These are phyloP conservation scores for Setaria viridis DNA, from an alignment of 202 grass and related monocot species.

Conservation along the genomic window DNA sequence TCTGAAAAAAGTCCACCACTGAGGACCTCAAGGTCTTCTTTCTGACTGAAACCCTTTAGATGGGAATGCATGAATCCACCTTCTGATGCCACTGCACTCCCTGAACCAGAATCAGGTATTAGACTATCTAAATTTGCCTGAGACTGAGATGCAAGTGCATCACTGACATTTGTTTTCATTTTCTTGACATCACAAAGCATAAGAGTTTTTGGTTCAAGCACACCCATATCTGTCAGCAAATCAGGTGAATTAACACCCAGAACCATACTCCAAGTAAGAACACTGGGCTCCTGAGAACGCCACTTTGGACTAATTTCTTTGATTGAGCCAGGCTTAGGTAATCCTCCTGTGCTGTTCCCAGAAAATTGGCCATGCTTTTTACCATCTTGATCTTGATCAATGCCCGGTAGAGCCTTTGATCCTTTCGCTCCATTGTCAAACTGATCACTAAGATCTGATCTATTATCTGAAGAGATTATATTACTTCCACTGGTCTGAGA, in stretches of 20 bases:
- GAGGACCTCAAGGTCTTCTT: constrained; percentile 51
- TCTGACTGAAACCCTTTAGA: constrained; percentile 31
- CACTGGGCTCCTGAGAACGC: constrained; percentile 15
- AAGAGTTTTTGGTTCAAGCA: constrained; percentile 36
- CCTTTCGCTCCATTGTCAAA: constrained; percentile 29
- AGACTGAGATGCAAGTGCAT: constrained; percentile 31
- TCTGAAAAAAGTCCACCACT: constrained; percentile 43
- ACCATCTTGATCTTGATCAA: constrained; percentile 44
- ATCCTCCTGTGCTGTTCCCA: constrained; percentile 15
- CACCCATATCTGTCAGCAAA: constrained; percentile 34
- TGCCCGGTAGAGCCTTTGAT: constrained; percentile 20
- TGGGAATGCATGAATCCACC: constrained; percentile 53
- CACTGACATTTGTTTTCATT: constrained; percentile 33
- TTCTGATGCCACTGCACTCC: constrained; percentile 44
- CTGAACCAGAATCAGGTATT: constrained; percentile 40
- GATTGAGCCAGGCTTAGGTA: constrained; percentile 18
- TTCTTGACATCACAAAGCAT: constrained; percentile 38
- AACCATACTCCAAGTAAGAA: constrained; percentile 41
- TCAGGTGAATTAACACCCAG: constrained; percentile 36
- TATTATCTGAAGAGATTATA: constrained; percentile 38
- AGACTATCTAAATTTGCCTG: constrained; percentile 40
- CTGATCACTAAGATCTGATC: constrained; percentile 1
- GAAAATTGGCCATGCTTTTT: constrained; percentile 20
- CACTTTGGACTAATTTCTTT: constrained; percentile 13
- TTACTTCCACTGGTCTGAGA: constrained; percentile 42